Base-by-base conservation (phyloP, 1,284 basidiomycete genomes). In the Inonotus obliquus region DNA sequence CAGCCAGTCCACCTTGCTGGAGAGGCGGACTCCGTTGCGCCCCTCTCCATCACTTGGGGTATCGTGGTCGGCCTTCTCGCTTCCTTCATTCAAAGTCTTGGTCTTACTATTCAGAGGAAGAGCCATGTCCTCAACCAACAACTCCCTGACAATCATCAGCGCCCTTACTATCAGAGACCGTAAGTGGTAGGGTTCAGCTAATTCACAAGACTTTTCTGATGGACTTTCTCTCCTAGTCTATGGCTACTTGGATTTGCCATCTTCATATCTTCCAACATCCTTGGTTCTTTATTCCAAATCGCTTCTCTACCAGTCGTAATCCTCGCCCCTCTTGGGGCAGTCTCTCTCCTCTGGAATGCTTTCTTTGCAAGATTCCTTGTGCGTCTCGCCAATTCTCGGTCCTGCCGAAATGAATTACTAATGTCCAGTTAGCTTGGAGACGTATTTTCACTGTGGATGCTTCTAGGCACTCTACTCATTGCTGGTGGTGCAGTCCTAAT, bases 261-360 rank as follows among this genome's bases (percentile, higher is more conserved):
- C 69, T 93, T 92, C 79, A 85, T 94, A 60, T 87, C 87, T 25
- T 94, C 94, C 61, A 98, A 98, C 73, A 77, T 98, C 63, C 80
- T 96, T 60, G 93, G 93, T n/a, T 95, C 93, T 1, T 77, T 98
- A 29, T 93, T 97, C 67, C 96, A 98, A 76, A 95, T 98, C 59
- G 94, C 94, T 5, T 93, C 95, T 0, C 81, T 98, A 10, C 93
- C 94, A 4, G 92, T 96, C 67, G 92, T 96, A 62, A 93, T 96
- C 61, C 87, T 96, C 53, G 94, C 92, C 1, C 95, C 95, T 0
- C 82, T 98, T 1, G 96, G 96, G 21, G 96, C 95, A 0, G 91
- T 91, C 39, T 95, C 93, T 6, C 83, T 98, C 37, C 82, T 98
- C 25, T 98, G 93, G 91, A 98, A 98, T 74, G 94, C 94, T 2